These are phyloP conservation scores for Phytopythium kandeliae DNA, from an alignment of 352 stramenopile species.

Conservation along the genomic window DNA sequence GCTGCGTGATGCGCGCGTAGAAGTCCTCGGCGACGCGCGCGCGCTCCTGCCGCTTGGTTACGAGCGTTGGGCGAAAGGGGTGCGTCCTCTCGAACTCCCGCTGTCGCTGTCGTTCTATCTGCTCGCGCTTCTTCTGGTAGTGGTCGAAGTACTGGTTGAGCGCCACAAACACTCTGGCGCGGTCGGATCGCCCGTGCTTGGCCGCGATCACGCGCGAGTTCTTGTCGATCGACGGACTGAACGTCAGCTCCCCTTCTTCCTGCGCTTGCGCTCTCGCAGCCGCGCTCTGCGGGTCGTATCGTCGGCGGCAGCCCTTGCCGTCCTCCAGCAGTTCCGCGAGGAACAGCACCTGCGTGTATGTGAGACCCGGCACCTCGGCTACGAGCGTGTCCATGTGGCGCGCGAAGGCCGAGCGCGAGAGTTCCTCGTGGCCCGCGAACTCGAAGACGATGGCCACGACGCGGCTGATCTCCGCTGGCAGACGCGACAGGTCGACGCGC, in stretches of 20 bases:
- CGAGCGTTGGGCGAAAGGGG: constrained; percentile 57
- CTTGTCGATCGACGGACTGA: constrained; percentile 59
- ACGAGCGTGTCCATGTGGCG: constrained; percentile 63
- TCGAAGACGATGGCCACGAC: constrained; percentile 63
- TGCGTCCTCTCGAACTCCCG: constrained; percentile 52
- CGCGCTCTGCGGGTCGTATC: constrained; percentile 12
- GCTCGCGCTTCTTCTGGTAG: constrained; percentile 52
- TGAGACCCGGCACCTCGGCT: constrained; percentile 47
- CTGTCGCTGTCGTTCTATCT: constrained; percentile 44
- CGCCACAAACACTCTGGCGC: constrained; percentile 55
- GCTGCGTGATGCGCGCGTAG: constrained; percentile 44
- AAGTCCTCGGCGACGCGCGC: constrained; percentile 32
- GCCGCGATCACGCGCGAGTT: constrained; percentile 56
- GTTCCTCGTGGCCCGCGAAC: constrained; percentile 40
- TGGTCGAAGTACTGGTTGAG: constrained; percentile 74
- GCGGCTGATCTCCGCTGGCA: constrained; percentile 47
- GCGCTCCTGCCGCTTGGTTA: constrained; percentile 38
- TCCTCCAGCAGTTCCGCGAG: constrained; percentile 45
- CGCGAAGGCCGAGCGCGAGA: constrained; percentile 35
- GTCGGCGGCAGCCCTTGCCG: constrained; percentile 24
- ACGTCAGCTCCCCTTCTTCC: constrained; percentile 47
- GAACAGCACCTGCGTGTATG: constrained; percentile 72
- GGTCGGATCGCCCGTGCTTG: constrained; percentile 53
- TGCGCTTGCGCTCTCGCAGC: constrained; percentile 13
- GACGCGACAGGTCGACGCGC: constrained; percentile 28